A percentile compares a stretch with the other conserved stretches of the same genome.
phyloP scores from a whole-genome alignment of 2,329 filamentous ascomycete genomes.

The Xylaria sp. region DNA sequence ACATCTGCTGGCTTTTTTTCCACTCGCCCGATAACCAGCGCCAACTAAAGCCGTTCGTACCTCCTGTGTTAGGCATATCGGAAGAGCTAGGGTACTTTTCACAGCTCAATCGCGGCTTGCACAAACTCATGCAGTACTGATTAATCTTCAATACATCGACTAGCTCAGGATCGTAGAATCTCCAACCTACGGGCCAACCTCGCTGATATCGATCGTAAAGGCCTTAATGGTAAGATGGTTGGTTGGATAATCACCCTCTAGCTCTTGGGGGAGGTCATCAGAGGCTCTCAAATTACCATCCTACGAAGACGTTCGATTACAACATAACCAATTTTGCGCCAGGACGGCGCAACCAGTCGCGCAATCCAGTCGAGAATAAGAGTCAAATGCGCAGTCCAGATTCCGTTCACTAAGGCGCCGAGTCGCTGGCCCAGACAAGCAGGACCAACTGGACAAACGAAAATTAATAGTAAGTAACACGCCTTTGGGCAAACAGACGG shows the following conservation, averaged over 20 bases:
- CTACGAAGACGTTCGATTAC: conserved; percentile 2
- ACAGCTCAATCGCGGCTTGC: conserved; percentile 22
- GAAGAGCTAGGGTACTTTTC: conserved; percentile 16
- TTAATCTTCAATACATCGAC: conserved; percentile 14
- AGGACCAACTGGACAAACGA: conserved; percentile 21
- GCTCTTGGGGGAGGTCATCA: conserved; percentile 9
- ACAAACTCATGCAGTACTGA: conserved; percentile 22
- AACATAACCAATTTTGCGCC: conserved; percentile 26
- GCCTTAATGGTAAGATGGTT: conserved; percentile 25
- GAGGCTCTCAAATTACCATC: conserved; percentile 20
- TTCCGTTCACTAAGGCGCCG: conserved; percentile 16
- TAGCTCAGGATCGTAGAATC: conserved; percentile 12
- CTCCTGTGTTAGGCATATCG: not conserved
- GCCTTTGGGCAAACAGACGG: too few relatives aligned
- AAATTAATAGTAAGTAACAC: not conserved
- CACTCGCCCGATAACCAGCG: conserved; percentile 23
- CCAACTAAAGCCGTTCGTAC: conserved; percentile 20
- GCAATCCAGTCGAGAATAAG: conserved; percentile 29
- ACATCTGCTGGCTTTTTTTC: conserved; percentile 7
- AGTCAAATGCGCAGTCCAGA: conserved; percentile 3
- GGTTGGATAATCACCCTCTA: conserved; percentile 7
- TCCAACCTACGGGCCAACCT: conserved; percentile 21
- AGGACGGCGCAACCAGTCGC: conserved; percentile 6
- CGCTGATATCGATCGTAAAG: conserved; percentile 21
- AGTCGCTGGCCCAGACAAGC: conserved; percentile 21